Evolutionary conservation across 257 asterid species (phyloP).

Genomic region (Linderniella brevidens): DNA sequence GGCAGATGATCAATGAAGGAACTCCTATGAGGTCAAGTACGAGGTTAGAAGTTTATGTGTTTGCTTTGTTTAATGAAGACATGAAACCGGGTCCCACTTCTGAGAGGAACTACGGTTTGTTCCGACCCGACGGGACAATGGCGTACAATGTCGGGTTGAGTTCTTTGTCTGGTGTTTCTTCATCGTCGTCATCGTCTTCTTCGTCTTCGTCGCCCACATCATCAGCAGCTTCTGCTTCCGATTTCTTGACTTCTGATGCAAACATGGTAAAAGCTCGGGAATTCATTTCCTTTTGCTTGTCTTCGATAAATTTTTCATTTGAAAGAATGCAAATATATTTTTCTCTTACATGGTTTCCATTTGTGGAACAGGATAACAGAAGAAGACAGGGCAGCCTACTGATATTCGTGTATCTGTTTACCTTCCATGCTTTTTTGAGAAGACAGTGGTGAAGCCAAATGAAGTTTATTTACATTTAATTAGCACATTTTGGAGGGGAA

Average conservation of each 20-base stretch:
- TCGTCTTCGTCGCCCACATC: conserved; percentile 12
- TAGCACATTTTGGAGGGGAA: too few relatives aligned
- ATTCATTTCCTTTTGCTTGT: background rate
- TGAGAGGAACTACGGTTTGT: conserved; percentile 48
- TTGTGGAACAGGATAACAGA: too few relatives aligned
- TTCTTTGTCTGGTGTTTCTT: background rate
- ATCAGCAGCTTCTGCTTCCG: conserved; percentile 16
- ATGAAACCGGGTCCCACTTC: conserved; percentile 60
- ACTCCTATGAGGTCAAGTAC: conserved; percentile 2
- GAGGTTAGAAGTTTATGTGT: conserved; percentile 35
- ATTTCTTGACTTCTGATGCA: conserved; percentile 38
- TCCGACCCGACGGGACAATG: conserved; percentile 39
- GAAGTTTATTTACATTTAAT: background rate
- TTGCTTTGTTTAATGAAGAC: conserved; percentile 55
- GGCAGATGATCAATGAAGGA: conserved; percentile 7
- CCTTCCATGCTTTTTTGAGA: too few relatives aligned
- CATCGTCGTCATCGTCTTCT: conserved; percentile 23
- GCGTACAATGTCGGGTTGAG: conserved; percentile 4
- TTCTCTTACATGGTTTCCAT: too few relatives aligned
- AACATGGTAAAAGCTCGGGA: conserved; percentile 23
- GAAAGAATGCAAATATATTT: too few relatives aligned
- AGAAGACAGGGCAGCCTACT: too few relatives aligned
- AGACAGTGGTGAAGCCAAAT: too few relatives aligned
- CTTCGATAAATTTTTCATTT: background rate
- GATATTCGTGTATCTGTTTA: too few relatives aligned